Percentiles rank a stretch among this genome's conserved stretches.
phyloP scores from a whole-genome alignment of 495 filamentous ascomycete genomes.

The Durotheca rogersii region DNA sequence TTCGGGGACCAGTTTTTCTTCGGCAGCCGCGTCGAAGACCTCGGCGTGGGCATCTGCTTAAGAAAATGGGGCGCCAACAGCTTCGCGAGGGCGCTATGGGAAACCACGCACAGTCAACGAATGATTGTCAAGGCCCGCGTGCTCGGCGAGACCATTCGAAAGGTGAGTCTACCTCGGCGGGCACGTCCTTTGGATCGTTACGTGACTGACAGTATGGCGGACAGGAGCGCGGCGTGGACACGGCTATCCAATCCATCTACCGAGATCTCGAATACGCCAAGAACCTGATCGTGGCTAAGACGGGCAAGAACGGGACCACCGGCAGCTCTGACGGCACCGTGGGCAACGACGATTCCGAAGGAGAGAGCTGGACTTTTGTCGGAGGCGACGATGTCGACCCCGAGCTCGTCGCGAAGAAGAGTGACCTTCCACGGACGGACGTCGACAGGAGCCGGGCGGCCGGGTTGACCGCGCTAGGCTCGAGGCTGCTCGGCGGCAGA shows the following conservation, averaged over 20 bases:
- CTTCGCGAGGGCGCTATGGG: constrained; percentile 87
- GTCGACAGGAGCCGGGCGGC: constrained; percentile 5
- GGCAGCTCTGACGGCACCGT: constrained; percentile 30
- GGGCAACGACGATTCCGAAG: constrained; percentile 42
- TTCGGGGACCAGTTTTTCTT: constrained; percentile 99
- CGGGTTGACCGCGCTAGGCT: constrained; percentile 8
- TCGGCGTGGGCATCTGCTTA: constrained; percentile 88
- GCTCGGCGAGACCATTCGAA: constrained; percentile 82
- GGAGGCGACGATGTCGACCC: constrained; percentile 41
- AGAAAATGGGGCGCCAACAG: constrained; percentile 81
- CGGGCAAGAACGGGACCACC: constrained; percentile 49
- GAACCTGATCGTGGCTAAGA: constrained; percentile 68
- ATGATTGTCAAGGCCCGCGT: constrained; percentile 85
- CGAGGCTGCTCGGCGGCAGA: constrained; percentile 18
- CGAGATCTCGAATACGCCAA: constrained; percentile 95
- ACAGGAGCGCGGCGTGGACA: constrained; percentile 85
- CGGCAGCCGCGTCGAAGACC: constrained; percentile 80
- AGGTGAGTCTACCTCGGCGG: constrained; percentile 54
- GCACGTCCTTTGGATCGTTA: neutral
- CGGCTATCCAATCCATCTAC: constrained; percentile 89
- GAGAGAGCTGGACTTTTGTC: constrained; percentile 54
- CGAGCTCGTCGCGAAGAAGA: constrained; percentile 37
- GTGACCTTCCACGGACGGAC: constrained; percentile 28
- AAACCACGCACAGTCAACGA: constrained; percentile 79
- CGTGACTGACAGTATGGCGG: constrained; percentile 20